Evolutionary conservation across 1,139 yeast genomes (phyloP), one percentile per base, ranked within the genome.

Genomic region (Neolecta irregularis): DNA sequence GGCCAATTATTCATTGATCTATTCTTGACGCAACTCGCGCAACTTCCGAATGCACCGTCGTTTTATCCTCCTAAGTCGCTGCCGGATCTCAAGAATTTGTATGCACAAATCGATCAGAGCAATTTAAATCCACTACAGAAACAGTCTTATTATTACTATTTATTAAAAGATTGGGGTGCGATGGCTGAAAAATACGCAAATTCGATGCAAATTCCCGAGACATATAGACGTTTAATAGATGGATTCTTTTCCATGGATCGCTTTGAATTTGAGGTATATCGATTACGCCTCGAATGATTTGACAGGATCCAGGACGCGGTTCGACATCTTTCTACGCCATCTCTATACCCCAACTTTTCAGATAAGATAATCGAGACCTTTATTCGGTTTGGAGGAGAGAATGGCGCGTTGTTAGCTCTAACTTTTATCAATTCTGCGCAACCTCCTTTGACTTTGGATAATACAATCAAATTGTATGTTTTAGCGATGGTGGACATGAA

Each of bases 31-130:
- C 24, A 28, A 3, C 20, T 28, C 22, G 31, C 31, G 7, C 9
- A 4, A 12, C 7, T 28, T 5, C 13, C 21, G 12, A 4, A 28
- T 6, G n/a, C 21, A 9, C 24, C 20, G 13, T 20, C 20, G 13
- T 16, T 28, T 15, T 28, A 28, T 28, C 31, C 31, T 6, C 31
- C 31, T 8, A 28, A 28, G 22, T n/a, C 31, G 4, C 4, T 28
- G 2, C 5, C 11, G 12, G 21, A 28, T 4, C 21, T 28, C 4
- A 28, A 28, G 22, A 28, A 28, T 20, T 16, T 28, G 12, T 28
- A 28, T 28, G 20, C 22, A 20, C 11, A 23, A 3, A 16, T 28
- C 13, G 31, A 28, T 20, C 20, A 28, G 6, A 28, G 31, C 5
- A 9, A 15, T 6, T 20, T 15, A 20, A 24, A 28, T 16, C 24